phyloP scores from a whole-genome alignment of 306 rosid genomes.

The Cicer chorassanicum region DNA sequence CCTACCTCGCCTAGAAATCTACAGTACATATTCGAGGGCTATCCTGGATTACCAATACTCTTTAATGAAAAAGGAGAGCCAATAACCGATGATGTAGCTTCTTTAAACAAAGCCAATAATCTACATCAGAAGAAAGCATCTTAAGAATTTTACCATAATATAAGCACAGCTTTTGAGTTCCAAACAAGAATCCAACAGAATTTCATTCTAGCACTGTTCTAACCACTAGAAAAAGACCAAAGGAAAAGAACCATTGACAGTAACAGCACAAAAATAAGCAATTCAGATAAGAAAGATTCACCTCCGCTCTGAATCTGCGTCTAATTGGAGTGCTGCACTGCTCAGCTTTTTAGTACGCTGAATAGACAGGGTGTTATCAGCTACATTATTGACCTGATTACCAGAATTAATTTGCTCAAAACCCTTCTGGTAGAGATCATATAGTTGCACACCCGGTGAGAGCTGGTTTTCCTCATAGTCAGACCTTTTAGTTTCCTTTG shows the following conservation, averaged over 20 bases:
- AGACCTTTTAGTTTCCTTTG: slow-evolving; percentile 49
- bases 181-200: slow-evolving; percentile 36
- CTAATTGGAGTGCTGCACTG: slow-evolving; percentile 51
- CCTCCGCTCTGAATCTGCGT: slow-evolving; percentile 78
- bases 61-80: slow-evolving; percentile 14
- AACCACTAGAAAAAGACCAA: neutral
- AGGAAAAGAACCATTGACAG: neutral
- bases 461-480: slow-evolving; percentile 43
- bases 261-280: slow-evolving; percentile 31
- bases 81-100: slow-evolving; percentile 56
- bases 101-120: slow-evolving; percentile 63
- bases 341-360: slow-evolving; percentile 49
- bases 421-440: slow-evolving; percentile 42
- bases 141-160: slow-evolving; percentile 30
- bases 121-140: slow-evolving; percentile 54
- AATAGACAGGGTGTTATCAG: slow-evolving; percentile 40
- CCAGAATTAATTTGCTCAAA: slow-evolving; percentile 46
- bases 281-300: slow-evolving; percentile 41
- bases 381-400: slow-evolving; percentile 53
- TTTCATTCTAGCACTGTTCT: neutral
- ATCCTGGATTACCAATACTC: slow-evolving; percentile 8
- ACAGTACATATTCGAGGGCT: slow-evolving; percentile 13
- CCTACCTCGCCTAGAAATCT: slow-evolving; percentile 14
- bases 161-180: slow-evolving; percentile 32
- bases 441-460: slow-evolving; percentile 54